Percentiles rank a stretch among this genome's conserved stretches.
phyloP scores from a whole-genome alignment of 805 yeast genomes.

The Barnettozyma sp. region DNA sequence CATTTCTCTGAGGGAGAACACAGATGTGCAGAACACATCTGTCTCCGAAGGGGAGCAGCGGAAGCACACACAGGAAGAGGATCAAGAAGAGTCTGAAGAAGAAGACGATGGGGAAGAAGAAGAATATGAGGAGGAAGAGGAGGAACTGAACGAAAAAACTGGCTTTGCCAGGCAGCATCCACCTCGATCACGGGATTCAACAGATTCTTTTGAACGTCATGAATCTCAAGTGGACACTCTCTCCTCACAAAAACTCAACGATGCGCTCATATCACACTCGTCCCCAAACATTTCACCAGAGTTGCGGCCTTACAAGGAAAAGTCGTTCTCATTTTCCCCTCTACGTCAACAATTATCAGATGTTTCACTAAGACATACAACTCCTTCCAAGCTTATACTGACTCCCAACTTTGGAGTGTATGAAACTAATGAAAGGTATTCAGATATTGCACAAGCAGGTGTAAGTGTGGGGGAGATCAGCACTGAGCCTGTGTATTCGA shows the following conservation, averaged over 20 bases:
- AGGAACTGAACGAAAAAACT: no score
- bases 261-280: neutral
- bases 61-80: neutral
- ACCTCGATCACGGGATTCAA: neutral
- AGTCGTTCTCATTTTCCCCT: neutral
- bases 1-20: neutral
- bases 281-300: conserved; percentile 1
- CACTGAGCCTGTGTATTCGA: conserved; percentile 1
- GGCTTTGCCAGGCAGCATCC: neutral
- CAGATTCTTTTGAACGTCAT: conserved; percentile 5
- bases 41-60: neutral
- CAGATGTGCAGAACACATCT: neutral
- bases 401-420: conserved; percentile 1
- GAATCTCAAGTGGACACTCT: conserved; percentile 1
- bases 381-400: conserved; percentile 3
- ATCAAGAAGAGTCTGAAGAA: neutral
- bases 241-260: neutral
- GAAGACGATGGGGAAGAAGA: neutral
- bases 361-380: neutral
- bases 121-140: neutral
- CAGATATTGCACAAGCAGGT: neutral
- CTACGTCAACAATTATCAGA: conserved; percentile 1
- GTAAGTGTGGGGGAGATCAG: conserved; percentile 2
- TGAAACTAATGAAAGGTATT: conserved; percentile 1
- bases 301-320: neutral